Evolutionary conservation across 768 basidiomycete species (phyloP), one percentile per base, ranked within the genome.

Genomic region (Amylocystis lapponica): DNA sequence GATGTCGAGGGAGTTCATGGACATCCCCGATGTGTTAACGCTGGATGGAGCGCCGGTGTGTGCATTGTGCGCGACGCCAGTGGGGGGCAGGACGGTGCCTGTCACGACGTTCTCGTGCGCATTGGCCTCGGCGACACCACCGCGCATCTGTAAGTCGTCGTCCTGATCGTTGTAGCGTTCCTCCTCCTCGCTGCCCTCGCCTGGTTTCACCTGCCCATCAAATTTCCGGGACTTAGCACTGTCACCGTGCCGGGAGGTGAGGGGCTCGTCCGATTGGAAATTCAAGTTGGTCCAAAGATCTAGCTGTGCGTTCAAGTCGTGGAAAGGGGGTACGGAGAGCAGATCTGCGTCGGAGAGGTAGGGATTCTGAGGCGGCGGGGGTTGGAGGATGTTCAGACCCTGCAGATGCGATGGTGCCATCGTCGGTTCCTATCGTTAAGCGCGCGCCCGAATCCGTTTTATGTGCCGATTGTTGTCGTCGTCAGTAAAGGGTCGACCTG

Each of bases 271-370:
- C 0, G 78, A 78, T 46, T 88, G 80, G 58, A 92, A 92, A 7
- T 79, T 64, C 43, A 91, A 71, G 62, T 86, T 81, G 12, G 86
- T 84, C 90, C 90, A 92, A 41, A 92, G 69, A 60, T 84, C 82
- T 41, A 88, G 79, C 59, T 86, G 86, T 0, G 86, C 81, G 16
- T 72, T 71, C 42, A 90, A 71, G 64, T 91, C 88, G 10, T 83
- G 81, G 57, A 79, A 86, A 0, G 81, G 68, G 20, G 77, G 75
- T 0, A 78, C 68, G 0, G 76, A 65, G 47, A 87, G 74, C 20
- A 86, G 69, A 47, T 86, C 81, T 58, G 78, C 75, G 48, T 69
- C 63, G 7, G 56, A 51, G 31, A 58, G 41, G 14, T 61, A 63
- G 0, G 59, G 47, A 51, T 74, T 69, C 5, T 66, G 53, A 13